Base-by-base conservation (phyloP, 2,329 filamentous ascomycete species). In the Sarocladium strictum region DNA sequence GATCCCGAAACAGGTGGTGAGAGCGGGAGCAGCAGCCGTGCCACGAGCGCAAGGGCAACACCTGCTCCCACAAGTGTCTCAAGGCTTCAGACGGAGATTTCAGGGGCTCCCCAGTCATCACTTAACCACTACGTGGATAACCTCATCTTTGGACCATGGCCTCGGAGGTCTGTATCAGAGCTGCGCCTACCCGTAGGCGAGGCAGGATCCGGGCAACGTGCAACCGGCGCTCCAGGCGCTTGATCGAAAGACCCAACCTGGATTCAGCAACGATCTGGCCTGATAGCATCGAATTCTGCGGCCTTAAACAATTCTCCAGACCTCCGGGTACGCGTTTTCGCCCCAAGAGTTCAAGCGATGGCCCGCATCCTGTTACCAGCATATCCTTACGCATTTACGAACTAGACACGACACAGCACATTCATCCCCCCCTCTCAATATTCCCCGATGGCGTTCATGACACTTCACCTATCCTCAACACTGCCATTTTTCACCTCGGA, bases 121-220 rank as follows among this genome's bases (percentile, higher is more conserved):
- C 27, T 51, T n/a, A 51, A 26, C 14, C 47, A 51, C 27, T 51
- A 51, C 27, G 35, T 51, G n/a, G 47, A 51, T 15, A 33, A 51
- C 24, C 17, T 51, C 11, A 51, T 51, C 12, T 51, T 51, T 23
- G 47, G 47, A 23, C 47, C 26, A 35, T 51, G 47, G 47, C 47
- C 47, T 23, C 26, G 47, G 12, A 6, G 47, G 27, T 51, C 47
- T 51, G 27, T 33, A 21, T 33, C 27, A 4, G 47, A 51, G 29
- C 29, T 51, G 3, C 26, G 47, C 9, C 47, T 51, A 6, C 47
- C 47, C 14, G 17, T 51, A 3, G 17, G 27, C 15, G 47, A 51
- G 27, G 12, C 47, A 21, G 27, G 47, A 9, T 24, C 47, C 4
- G 23, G 27, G 6, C 47, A 51, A 15, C 47, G 47, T 24, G 27